Base-by-base conservation (phyloP, 768 basidiomycete species). In the Tricholomella constricta region DNA sequence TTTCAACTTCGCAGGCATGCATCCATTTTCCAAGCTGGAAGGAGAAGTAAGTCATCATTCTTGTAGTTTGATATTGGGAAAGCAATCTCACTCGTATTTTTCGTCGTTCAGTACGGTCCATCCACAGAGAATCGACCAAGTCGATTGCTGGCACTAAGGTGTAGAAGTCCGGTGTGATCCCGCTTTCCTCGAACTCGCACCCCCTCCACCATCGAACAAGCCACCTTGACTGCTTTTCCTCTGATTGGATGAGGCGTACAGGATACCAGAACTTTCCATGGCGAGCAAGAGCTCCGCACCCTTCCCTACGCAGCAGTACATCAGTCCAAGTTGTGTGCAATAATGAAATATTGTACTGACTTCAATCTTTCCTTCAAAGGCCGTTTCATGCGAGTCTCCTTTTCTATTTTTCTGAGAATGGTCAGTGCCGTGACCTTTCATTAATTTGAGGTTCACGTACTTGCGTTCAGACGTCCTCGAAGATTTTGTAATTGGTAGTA, bases 21-120 rank as follows among this genome's bases (percentile, higher is more conserved):
- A 25, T 36, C 43, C 51, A 52, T 36, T 45, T 25, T 29, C 51
- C 51, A 8, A 52, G 36, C 51, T 52, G n/a, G 2, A 8, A 7
- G 19, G 1, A 32, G 8, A 2, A 8, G 29, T 44, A 31, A 45
- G 1, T 15, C 19, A 15, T 19, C 10, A 11, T 42, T 31, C 15
- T 42, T 2, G 40, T n/a, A 14, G 41, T 6, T 50, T 20, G 8
- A 44, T 3, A 44, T 4, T 17, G 11, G 37, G 12, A 6, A 25
- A n/a, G n/a, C n/a, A n/a, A n/a, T n/a, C 43, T 19, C 23, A 52
- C 51, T 36, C 34, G 15, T 2, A 52, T 29, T 52, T 52, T 15
- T 31, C 43, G 19, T 19, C 31, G 43, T 19, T 14, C 51, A 1
- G 25, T 26, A 10, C 25, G 23, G 12, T 37, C 17, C 23, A 44